Base-by-base conservation (phyloP, 2,329 filamentous ascomycete genomes). In the Penicillium sp. region DNA sequence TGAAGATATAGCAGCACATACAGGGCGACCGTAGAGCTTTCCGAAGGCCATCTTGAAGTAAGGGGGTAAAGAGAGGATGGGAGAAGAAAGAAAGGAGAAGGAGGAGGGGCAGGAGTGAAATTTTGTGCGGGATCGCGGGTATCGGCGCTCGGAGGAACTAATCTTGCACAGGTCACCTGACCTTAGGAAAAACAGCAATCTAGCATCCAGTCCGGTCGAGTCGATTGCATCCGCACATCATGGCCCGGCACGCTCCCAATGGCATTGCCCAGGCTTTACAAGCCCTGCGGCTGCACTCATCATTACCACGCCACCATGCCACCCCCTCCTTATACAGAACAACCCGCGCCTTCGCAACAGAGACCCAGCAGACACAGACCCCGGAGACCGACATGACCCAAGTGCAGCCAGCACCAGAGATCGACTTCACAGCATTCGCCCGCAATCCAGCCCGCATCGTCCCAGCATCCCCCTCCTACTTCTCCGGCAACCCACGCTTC, bases 381-480 rank as follows among this genome's bases (percentile, higher is more conserved):
- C n/a, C n/a, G n/a, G n/a, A n/a, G n/a, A n/a, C n/a, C n/a, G n/a
- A n/a, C n/a, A n/a, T n/a, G 9, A 31, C 28, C 10, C n/a, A 20
- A 36, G 36, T 48, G 23, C 35, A 48, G 23, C 59, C 64, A 20
- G 60, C 63, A 18, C 57, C 62, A 11, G 54, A 63, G 38, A 62
- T 67, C 39, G 49, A 71, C 43, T 60, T 64, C 41, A 35, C 41
- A 13, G 40, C 51, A 21, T 56, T 57, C 45, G 43, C 15, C 29
- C 50, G 68, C 18, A 50, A 57, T 17, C 76, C 80, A 50, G 82
- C 86, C 37, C 87, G 93, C 51, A 74, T 94, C 15, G 73, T 96
- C 23, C 93, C 93, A 14, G 77, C 78, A 17, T 95, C 90, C 23
- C 83, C 87, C 2, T 93, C 91, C n/a, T 98, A 98, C 71, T 98